These are phyloP conservation scores for Mycena citricolor DNA, from an alignment of 1,284 basidiomycete species.

Conservation along the genomic window DNA sequence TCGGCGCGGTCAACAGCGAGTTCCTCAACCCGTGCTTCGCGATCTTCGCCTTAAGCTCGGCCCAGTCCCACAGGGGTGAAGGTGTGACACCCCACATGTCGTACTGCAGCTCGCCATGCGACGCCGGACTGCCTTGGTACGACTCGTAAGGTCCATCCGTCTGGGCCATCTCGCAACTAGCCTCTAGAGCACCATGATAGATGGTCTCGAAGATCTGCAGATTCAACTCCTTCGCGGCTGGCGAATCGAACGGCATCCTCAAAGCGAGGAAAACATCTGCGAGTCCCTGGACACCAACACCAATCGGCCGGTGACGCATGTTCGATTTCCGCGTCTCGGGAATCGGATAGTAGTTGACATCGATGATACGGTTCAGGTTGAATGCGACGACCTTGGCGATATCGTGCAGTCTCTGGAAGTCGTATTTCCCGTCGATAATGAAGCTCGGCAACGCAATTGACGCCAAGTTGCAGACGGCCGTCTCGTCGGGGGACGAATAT, in stretches of 20 bases:
- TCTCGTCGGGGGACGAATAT: conserved; percentile 97
- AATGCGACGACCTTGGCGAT: conserved; percentile 89
- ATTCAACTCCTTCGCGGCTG: conserved; percentile 89
- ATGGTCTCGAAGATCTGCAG: conserved; percentile 99
- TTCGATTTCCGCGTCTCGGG: conserved; percentile 90
- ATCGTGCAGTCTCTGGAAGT: conserved; percentile 94
- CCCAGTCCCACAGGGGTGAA: conserved; percentile 96
- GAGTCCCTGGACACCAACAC: conserved; percentile 97
- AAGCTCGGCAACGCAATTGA: conserved; percentile 94
- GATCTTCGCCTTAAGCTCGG: conserved; percentile 84
- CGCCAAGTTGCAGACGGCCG: conserved; percentile 98
- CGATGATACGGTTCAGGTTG: conserved; percentile 96
- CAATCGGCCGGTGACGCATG: conserved; percentile 97
- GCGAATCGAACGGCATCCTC: conserved; percentile 93
- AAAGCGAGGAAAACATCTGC: conserved; percentile 99
- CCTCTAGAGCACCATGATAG: conserved; percentile 94
- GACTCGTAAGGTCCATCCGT: conserved; percentile 87
- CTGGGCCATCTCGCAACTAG: conserved; percentile 87
- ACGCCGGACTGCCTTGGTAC: conserved; percentile 89
- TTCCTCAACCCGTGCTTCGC: conserved; percentile 79
- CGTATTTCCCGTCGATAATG: conserved; percentile 74
- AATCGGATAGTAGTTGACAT: conserved; percentile 93
- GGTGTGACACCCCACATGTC: conserved; percentile 96
- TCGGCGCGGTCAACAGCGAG: conserved; percentile 93
- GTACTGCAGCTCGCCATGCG: conserved; percentile 88